A percentile compares a stretch with the other conserved stretches of the same genome.
Evolutionary conservation across 768 basidiomycete species (phyloP).

Genomic region (Rhodotorula kratochvilovae): DNA sequence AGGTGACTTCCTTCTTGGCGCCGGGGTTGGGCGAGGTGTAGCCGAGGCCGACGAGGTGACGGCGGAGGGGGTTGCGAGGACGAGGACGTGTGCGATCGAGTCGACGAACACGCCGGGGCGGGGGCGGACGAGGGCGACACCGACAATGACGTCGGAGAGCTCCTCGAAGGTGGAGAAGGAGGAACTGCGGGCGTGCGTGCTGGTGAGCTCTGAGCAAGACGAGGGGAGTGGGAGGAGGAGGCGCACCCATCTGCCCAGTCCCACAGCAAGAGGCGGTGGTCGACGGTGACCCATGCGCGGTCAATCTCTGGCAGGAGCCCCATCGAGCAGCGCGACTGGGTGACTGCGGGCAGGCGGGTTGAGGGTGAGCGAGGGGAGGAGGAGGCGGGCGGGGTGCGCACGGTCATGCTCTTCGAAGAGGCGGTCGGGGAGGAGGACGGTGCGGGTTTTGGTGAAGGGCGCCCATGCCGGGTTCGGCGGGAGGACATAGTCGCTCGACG

Average conservation of each 20-base stretch:
- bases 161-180: constrained; percentile 88
- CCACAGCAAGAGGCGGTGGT: constrained; percentile 92
- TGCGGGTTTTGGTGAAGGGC: constrained; percentile 41
- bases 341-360: background rate
- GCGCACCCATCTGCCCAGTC: constrained; percentile 89
- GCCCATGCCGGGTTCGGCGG: constrained; percentile 41
- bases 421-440: constrained; percentile 39
- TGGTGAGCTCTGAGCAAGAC: background rate
- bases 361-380: background rate
- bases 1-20: constrained; percentile 66
- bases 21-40: constrained; percentile 47
- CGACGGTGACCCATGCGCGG: constrained; percentile 89
- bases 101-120: constrained; percentile 81
- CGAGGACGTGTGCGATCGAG: constrained; percentile 79
- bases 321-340: constrained; percentile 40
- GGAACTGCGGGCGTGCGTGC: constrained; percentile 54
- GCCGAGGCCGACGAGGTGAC: constrained; percentile 76
- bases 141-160: constrained; percentile 80
- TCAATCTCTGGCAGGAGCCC: constrained; percentile 80
- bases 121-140: constrained; percentile 81
- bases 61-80: constrained; percentile 80
- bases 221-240: background rate
- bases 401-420: constrained; percentile 42
- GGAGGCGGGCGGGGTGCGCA: background rate
- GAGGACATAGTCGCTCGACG: constrained; percentile 40